phyloP scores from a whole-genome alignment of 768 basidiomycete genomes.

The Rickenella mellea region DNA sequence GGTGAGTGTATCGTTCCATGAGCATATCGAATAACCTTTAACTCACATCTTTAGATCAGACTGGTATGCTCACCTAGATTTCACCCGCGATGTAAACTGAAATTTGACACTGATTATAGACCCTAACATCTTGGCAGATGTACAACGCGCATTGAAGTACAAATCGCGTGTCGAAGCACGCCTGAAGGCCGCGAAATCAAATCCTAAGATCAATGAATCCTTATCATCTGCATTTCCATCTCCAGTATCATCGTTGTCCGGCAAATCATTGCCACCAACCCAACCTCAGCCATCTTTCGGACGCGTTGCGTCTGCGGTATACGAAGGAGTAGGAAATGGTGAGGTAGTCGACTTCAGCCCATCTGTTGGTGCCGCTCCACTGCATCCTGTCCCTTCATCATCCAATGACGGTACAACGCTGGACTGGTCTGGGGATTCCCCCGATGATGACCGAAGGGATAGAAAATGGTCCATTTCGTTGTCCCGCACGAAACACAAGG shows the following conservation, averaged over 20 bases:
- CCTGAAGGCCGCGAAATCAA: conserved; percentile 21
- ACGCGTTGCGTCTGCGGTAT: conserved; percentile 10
- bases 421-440: conserved; percentile 57
- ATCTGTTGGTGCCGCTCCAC: conserved; percentile 35
- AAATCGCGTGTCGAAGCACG: conserved; percentile 72
- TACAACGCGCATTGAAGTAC: conserved; percentile 63
- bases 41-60: no score
- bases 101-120: conserved; percentile 22
- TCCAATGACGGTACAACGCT: conserved; percentile 60
- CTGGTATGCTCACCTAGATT: no score
- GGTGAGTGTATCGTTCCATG: no score
- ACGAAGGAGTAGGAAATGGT: conserved; percentile 26
- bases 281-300: conserved; percentile 16
- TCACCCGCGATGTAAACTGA: no score
- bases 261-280: conserved; percentile 24
- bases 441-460: conserved; percentile 50
- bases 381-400: conserved; percentile 63
- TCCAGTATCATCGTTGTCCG: conserved; percentile 18
- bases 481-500: conserved; percentile 51
- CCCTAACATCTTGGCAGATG: conserved; percentile 72
- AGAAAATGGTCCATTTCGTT: conserved; percentile 52
- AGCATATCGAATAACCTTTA: no score
- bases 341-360: conserved; percentile 54
- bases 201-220: conserved; percentile 8
- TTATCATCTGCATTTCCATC: conserved; percentile 18